Conservation (phyloP, 139 green algal genomes). For the Chloropicon primus region DNA sequence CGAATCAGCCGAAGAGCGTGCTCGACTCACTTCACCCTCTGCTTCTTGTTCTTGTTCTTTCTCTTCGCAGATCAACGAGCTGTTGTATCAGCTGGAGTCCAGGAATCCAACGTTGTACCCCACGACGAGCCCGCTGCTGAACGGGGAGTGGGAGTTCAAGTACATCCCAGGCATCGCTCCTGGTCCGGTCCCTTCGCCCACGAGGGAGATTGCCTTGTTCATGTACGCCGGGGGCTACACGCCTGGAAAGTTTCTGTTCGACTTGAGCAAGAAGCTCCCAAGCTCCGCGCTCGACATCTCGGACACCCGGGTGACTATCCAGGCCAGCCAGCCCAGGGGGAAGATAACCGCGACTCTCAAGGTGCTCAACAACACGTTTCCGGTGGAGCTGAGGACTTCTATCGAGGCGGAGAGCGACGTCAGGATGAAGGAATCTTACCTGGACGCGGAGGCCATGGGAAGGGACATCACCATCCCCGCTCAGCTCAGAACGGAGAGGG, state of each 20-base stretch:
- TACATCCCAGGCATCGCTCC: background rate
- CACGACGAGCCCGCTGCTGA: background rate
- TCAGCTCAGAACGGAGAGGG: constrained; percentile 5
- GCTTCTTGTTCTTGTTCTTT: background rate
- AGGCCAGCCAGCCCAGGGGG: background rate
- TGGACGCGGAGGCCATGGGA: background rate
- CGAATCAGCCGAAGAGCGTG: no score
- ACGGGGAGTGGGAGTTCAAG: constrained; percentile 5
- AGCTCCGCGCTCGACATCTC: background rate
- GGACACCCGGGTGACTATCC: background rate
- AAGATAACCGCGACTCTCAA: background rate
- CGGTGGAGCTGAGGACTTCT: background rate
- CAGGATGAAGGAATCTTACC: constrained; percentile 6
- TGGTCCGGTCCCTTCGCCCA: background rate
- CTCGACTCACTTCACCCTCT: background rate
- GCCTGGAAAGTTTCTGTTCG: constrained; percentile 2
- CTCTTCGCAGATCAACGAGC: background rate
- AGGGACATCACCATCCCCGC: background rate
- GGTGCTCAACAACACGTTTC: background rate
- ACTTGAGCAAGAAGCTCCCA: background rate
- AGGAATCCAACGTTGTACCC: background rate
- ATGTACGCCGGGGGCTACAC: constrained; percentile 15
- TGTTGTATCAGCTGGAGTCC: constrained; percentile 4
- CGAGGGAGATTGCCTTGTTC: constrained; percentile 5
- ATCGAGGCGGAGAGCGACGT: background rate